Conservation (phyloP, 306 rosid genomes). For the Styphnolobium japonicum region DNA sequence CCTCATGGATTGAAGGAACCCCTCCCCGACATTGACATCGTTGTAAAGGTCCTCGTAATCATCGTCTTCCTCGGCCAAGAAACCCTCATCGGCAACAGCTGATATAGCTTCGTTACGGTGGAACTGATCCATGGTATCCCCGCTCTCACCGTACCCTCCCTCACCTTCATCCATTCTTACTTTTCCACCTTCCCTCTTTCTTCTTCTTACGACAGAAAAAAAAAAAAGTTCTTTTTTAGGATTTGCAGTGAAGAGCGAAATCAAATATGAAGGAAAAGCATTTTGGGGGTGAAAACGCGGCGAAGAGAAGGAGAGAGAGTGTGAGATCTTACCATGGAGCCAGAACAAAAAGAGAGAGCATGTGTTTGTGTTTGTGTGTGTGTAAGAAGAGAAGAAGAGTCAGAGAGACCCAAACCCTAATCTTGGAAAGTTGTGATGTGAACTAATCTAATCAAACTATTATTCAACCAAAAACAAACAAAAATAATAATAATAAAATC, state of each 20-base stretch:
- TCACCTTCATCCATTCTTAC: slow-evolving; percentile 57
- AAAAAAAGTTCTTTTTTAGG: background rate
- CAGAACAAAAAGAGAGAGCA: background rate
- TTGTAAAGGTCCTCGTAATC: slow-evolving; percentile 95
- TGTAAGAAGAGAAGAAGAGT: background rate
- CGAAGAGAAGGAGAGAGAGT: background rate
- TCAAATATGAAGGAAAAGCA: background rate
- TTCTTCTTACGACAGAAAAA: background rate
- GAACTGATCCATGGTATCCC: slow-evolving; percentile 83
- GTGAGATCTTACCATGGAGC: slow-evolving; percentile 14
- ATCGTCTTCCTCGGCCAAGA: slow-evolving; percentile 82
- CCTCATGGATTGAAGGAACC: slow-evolving; percentile 78
- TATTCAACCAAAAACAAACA: too few species aligned
- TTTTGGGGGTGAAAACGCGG: background rate
- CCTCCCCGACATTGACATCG: slow-evolving; percentile 95
- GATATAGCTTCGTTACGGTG: slow-evolving; percentile 98
- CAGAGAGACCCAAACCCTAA: slow-evolving; percentile 47
- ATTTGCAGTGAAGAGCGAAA: slow-evolving; percentile 4
- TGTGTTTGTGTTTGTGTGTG: background rate
- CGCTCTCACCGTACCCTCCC: slow-evolving; percentile 61
- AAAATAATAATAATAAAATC: too few species aligned
- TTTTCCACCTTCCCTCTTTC: background rate
- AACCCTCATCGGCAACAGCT: slow-evolving; percentile 90
- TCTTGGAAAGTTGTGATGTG: slow-evolving; percentile 30
- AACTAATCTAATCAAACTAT: slow-evolving; percentile 21